Evolutionary conservation across 768 basidiomycete genomes (phyloP).

Genomic region (Amanita fuliginea): DNA sequence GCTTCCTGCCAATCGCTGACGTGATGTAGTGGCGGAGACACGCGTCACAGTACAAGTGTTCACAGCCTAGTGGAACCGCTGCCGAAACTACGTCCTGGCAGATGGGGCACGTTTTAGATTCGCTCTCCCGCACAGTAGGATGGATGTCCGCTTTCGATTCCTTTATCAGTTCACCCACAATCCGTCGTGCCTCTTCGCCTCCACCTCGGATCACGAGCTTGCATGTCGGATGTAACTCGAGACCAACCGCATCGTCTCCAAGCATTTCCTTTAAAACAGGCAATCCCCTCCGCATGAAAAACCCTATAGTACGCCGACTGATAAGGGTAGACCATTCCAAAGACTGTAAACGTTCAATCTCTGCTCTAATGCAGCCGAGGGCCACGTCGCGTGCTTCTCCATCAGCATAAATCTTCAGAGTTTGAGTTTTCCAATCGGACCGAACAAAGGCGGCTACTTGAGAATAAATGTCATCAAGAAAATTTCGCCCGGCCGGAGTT

Average conservation of each 20-base stretch:
- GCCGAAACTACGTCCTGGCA: background rate
- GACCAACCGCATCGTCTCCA: constrained; percentile 40
- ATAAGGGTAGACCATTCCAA: constrained; percentile 30
- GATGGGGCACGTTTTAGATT: background rate
- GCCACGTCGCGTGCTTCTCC: constrained; percentile 26
- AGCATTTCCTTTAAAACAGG: constrained; percentile 38
- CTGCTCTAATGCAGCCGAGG: constrained; percentile 30
- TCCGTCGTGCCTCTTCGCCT: constrained; percentile 36
- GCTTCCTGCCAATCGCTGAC: background rate
- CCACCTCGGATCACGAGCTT: constrained; percentile 43
- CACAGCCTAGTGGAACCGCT: constrained; percentile 1
- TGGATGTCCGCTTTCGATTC: constrained; percentile 18
- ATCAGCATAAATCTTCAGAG: constrained; percentile 37
- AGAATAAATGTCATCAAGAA: constrained; percentile 21
- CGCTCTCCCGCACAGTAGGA: background rate
- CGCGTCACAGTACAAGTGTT: background rate
- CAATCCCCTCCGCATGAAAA: constrained; percentile 40
- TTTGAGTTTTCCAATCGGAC: constrained; percentile 31
- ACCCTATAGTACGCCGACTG: constrained; percentile 29
- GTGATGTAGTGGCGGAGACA: constrained; percentile 3
- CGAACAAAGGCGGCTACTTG: constrained; percentile 33
- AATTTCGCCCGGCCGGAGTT: constrained; percentile 16
- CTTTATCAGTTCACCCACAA: constrained; percentile 31
- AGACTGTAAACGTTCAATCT: constrained; percentile 35
- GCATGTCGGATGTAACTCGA: constrained; percentile 26